These are phyloP conservation scores for Aspergillus aculeatinus DNA, from an alignment of 2,329 filamentous ascomycete genomes.

Conservation along the genomic window DNA sequence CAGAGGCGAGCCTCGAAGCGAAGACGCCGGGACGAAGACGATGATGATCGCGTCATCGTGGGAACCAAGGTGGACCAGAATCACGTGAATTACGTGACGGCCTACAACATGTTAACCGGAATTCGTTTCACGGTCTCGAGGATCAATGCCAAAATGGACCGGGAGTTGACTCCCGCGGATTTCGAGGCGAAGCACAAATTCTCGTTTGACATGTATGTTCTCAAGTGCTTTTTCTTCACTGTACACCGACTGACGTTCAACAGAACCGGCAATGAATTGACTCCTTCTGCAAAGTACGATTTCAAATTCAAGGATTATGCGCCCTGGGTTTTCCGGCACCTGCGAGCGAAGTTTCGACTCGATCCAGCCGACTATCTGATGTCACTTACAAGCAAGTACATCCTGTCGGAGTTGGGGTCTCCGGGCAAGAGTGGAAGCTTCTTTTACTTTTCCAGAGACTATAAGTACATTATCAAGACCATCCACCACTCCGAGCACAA, in stretches of 20 bases:
- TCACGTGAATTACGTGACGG: conserved; percentile 95
- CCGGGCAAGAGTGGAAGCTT: conserved; percentile 98
- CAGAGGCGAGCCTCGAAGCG: conserved; percentile 88
- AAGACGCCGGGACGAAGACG: conserved; percentile 81
- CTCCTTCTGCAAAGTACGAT: conserved; percentile 97
- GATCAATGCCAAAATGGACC: conserved; percentile 94
- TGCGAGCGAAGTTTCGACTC: conserved; percentile 81
- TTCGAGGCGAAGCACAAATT: conserved; percentile 96
- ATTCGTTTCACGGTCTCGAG: conserved; percentile 96
- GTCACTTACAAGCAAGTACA: conserved; percentile 97
- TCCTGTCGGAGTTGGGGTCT: conserved; percentile 92
- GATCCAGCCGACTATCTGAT: conserved; percentile 98
- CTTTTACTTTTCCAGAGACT: conserved; percentile 98
- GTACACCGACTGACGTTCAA: conserved; percentile 21
- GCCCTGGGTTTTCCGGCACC: conserved; percentile 96
- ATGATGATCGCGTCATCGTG: conserved; percentile 84
- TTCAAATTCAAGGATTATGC: conserved; percentile 99
- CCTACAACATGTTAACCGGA: conserved; percentile 99
- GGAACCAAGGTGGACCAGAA: conserved; percentile 97
- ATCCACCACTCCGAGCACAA: conserved; percentile 85
- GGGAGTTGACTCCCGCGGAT: conserved; percentile 83
- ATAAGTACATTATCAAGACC: conserved; percentile 99
- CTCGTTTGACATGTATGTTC: conserved; percentile 88
- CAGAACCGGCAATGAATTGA: conserved; percentile 92
- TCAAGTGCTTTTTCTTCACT: not conserved